Percentiles rank a stretch among this genome's conserved stretches.
phyloP scores from a whole-genome alignment of 192 early-diverging fungal species.

The Coemansia sp. region DNA sequence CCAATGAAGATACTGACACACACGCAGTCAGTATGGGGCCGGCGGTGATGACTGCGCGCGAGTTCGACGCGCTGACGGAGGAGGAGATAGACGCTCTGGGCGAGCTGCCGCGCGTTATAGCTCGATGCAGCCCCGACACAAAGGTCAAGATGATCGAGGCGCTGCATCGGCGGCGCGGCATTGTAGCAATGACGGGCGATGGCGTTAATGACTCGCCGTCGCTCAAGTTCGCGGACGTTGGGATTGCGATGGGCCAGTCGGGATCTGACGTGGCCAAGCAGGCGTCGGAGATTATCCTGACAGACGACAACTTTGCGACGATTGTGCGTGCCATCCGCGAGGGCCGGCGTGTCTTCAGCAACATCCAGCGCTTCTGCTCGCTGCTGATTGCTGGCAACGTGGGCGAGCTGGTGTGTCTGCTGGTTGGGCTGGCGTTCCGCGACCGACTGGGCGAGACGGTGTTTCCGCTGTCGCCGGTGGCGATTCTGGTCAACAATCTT shows the following conservation, averaged over 20 bases:
- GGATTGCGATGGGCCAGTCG: constrained; percentile 69
- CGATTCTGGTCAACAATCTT: constrained; percentile 81
- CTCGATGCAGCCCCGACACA: constrained; percentile 91
- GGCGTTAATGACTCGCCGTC: constrained; percentile 81
- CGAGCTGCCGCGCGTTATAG: constrained; percentile 88
- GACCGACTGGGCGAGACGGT: constrained; percentile 61
- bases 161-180: constrained; percentile 72
- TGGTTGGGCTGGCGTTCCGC: constrained; percentile 73
- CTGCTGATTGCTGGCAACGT: constrained; percentile 77
- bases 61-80: constrained; percentile 84
- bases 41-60: constrained; percentile 79
- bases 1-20: not conserved
- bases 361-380: constrained; percentile 72
- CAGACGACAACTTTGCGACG: constrained; percentile 80
- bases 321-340: constrained; percentile 77
- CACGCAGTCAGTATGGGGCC: constrained; percentile 38
- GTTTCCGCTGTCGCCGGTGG: constrained; percentile 77
- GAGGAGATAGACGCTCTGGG: constrained; percentile 74
- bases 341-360: constrained; percentile 78
- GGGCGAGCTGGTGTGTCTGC: constrained; percentile 69
- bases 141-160: constrained; percentile 97
- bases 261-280: constrained; percentile 75
- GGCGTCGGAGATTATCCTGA: constrained; percentile 87
- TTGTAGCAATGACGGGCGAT: constrained; percentile 91
- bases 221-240: constrained; percentile 77